A percentile compares a stretch with the other conserved stretches of the same genome.
Conservation (phyloP, 2,329 filamentous ascomycete species). For the Penicillium sp. region DNA sequence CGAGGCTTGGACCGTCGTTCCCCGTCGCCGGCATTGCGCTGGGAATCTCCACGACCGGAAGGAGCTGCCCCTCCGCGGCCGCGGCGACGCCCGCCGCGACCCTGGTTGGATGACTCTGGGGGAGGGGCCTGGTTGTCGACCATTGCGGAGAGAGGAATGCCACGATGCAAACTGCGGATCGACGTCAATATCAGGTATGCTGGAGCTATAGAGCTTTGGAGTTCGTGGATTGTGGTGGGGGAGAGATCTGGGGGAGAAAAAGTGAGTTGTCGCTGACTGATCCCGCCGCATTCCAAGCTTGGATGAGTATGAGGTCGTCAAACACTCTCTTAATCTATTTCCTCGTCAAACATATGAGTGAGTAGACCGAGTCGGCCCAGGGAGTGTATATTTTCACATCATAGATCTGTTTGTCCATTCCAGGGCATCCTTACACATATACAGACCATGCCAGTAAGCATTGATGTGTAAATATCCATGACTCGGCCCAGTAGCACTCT, state of each 20-base stretch:
- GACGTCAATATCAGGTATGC: constrained; percentile 11
- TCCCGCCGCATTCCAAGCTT: constrained; percentile 12
- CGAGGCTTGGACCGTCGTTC: constrained; percentile 39
- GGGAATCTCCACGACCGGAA: constrained; percentile 30
- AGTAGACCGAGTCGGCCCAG: background rate
- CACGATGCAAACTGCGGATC: constrained; percentile 7
- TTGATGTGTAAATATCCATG: background rate
- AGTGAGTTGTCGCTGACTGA: constrained; percentile 26
- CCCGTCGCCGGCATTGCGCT: constrained; percentile 26
- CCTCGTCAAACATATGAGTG: background rate
- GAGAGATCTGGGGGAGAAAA: constrained; percentile 18
- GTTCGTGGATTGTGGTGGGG: constrained; percentile 17
- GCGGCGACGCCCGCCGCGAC: constrained; percentile 43
- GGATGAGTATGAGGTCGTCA: background rate
- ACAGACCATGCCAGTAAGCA: background rate
- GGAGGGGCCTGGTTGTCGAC: constrained; percentile 30
- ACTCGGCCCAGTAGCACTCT: background rate
- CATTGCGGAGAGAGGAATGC: constrained; percentile 23
- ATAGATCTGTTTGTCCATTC: background rate
- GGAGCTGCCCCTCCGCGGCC: constrained; percentile 40
- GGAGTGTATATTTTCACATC: background rate
- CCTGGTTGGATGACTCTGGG: constrained; percentile 39
- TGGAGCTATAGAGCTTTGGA: constrained; percentile 8
- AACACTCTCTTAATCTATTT: background rate
- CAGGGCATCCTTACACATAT: background rate